Evolutionary conservation across 768 basidiomycete species (phyloP).

Genomic region (Phanerochaete sordida): DNA sequence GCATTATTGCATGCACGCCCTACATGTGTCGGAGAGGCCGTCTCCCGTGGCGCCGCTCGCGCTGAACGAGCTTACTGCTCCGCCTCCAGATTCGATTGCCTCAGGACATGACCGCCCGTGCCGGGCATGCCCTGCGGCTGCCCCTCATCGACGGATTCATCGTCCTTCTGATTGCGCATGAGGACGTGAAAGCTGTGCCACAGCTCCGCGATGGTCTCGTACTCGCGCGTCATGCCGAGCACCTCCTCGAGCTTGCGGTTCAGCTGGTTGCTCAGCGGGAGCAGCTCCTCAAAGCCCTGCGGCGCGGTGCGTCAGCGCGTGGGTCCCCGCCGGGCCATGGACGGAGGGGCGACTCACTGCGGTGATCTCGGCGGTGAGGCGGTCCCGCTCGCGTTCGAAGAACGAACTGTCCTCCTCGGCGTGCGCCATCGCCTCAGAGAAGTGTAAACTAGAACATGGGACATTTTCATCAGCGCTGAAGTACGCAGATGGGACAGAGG

Average conservation of each 20-base stretch:
- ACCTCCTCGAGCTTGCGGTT: conserved; percentile 94
- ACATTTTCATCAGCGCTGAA: no score
- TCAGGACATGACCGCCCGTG: conserved; percentile 65
- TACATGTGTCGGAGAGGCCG: no score
- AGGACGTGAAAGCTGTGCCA: conserved; percentile 81
- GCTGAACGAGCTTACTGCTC: no score
- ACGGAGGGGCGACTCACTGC: conserved; percentile 37
- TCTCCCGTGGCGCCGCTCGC: no score
- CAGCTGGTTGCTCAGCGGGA: conserved; percentile 79
- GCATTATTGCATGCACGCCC: no score
- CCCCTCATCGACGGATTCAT: conserved; percentile 21
- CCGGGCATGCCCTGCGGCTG: conserved; percentile 51
- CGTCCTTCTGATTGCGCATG: conserved; percentile 47
- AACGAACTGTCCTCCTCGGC: conserved; percentile 43
- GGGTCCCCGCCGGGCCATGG: not conserved
- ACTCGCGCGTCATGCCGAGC: conserved; percentile 88
- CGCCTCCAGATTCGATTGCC: conserved; percentile 12
- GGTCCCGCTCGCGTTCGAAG: conserved; percentile 79
- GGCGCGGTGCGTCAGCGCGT: no score
- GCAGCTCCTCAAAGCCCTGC: conserved; percentile 84
- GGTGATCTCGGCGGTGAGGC: conserved; percentile 70
- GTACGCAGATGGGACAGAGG: no score
- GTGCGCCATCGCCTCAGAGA: not conserved
- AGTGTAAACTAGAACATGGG: not conserved
- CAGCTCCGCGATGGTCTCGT: conserved; percentile 80